These are phyloP conservation scores for Perkinsela sp. DNA, from an alignment of 208 protist species.

Conservation along the genomic window DNA sequence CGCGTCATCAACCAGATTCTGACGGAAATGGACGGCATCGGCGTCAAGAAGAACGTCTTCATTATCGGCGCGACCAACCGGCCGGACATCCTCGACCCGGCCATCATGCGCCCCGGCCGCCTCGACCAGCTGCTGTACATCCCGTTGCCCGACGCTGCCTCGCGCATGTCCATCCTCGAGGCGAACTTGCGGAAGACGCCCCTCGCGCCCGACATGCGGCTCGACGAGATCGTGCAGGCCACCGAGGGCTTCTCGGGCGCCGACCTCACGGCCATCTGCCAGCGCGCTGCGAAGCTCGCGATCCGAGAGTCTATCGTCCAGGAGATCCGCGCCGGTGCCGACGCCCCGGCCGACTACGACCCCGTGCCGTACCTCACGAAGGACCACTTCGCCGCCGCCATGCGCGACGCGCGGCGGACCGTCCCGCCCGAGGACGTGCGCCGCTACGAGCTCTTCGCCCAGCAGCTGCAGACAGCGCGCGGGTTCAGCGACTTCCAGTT, in stretches of 20 bases:
- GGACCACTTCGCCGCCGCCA: slow-evolving; percentile 63
- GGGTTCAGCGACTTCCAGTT: slow-evolving; percentile 11
- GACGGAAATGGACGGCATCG: slow-evolving; percentile 99
- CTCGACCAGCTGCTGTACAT: slow-evolving; percentile 95
- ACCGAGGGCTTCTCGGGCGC: slow-evolving; percentile 97
- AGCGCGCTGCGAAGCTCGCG: slow-evolving; percentile 66
- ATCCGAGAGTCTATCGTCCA: slow-evolving; percentile 65
- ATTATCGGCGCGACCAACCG: slow-evolving; percentile 99
- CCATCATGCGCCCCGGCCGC: slow-evolving; percentile 90
- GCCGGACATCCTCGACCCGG: slow-evolving; percentile 98
- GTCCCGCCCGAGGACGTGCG: slow-evolving; percentile 67
- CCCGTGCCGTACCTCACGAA: slow-evolving; percentile 58
- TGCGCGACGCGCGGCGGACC: slow-evolving; percentile 50
- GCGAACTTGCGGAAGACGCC: slow-evolving; percentile 90
- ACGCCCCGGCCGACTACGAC: slow-evolving; percentile 40
- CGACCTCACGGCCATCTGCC: slow-evolving; percentile 75
- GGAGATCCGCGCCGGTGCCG: slow-evolving; percentile 27
- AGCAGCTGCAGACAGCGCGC: slow-evolving; percentile 32
- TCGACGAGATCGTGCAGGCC: slow-evolving; percentile 74
- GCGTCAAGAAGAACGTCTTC: slow-evolving; percentile 98
- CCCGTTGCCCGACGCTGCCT: slow-evolving; percentile 89
- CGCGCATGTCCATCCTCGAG: slow-evolving; percentile 84
- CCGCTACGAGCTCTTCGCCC: slow-evolving; percentile 71
- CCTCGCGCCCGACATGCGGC: slow-evolving; percentile 75
- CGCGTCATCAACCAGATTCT: slow-evolving; percentile 99